These are phyloP conservation scores for Fusarium brachygibbosum DNA, from an alignment of 2,329 filamentous ascomycete species.

Conservation along the genomic window DNA sequence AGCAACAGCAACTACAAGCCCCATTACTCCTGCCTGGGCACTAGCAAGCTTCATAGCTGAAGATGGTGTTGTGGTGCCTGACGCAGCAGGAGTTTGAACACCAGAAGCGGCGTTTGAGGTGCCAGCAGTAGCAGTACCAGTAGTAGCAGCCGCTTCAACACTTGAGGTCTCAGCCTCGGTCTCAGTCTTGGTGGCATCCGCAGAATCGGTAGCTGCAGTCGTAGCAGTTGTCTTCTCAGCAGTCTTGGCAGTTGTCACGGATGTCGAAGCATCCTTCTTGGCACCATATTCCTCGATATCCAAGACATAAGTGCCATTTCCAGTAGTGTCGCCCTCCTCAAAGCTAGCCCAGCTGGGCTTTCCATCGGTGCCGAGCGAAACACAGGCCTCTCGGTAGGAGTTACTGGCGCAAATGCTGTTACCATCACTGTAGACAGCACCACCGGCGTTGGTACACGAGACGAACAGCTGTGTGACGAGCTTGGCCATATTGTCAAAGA, in stretches of 20 bases:
- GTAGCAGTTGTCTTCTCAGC: not conserved
- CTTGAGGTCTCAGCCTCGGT: not conserved
- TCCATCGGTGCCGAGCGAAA: slow-evolving; percentile 26
- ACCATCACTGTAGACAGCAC: slow-evolving; percentile 36
- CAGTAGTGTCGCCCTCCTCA: slow-evolving; percentile 10
- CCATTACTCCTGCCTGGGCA: not conserved
- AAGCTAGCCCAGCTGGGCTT: slow-evolving; percentile 33
- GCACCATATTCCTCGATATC: slow-evolving; percentile 30
- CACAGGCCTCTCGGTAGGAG: slow-evolving; percentile 31
- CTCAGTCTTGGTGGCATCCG: not conserved
- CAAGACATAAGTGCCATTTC: slow-evolving; percentile 26
- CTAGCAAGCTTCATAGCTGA: slow-evolving; percentile 8
- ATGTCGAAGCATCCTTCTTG: slow-evolving; percentile 16
- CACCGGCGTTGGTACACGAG: slow-evolving; percentile 38
- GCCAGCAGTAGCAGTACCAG: not conserved
- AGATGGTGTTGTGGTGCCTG: not conserved
- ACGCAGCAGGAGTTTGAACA: not conserved
- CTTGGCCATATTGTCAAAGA: slow-evolving; percentile 35
- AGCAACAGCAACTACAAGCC: not conserved
- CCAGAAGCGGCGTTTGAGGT: not conserved
- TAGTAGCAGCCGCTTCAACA: not conserved
- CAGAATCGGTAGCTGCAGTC: not conserved
- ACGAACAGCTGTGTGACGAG: slow-evolving; percentile 44
- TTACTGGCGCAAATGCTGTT: slow-evolving; percentile 38
- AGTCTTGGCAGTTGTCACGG: slow-evolving; percentile 21